phyloP scores from a whole-genome alignment of 768 basidiomycete genomes.

The Mycena floridula region DNA sequence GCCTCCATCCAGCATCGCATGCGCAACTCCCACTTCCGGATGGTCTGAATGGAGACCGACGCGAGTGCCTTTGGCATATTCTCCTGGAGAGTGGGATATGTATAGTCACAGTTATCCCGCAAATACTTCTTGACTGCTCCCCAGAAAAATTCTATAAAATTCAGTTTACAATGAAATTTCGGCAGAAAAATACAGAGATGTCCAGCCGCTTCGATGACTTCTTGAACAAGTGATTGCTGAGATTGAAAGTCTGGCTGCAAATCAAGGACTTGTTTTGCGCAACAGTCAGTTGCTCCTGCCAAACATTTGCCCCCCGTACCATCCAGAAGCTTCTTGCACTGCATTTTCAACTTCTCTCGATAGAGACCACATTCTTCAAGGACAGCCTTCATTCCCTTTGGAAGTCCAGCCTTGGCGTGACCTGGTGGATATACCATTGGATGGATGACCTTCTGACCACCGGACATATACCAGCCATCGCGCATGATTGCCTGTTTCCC shows the following conservation, averaged over 20 bases:
- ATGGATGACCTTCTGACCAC: slow-evolving; percentile 3
- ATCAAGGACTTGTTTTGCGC: slow-evolving; percentile 17
- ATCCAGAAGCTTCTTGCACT: no score
- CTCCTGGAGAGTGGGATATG: slow-evolving; percentile 11
- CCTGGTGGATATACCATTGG: slow-evolving; percentile 19
- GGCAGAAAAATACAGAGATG: slow-evolving; percentile 10
- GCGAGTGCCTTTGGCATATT: slow-evolving; percentile 13
- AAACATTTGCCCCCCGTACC: no score
- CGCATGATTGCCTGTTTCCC: slow-evolving; percentile 17
- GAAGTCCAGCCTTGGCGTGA: slow-evolving; percentile 15
- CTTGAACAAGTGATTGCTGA: slow-evolving; percentile 14
- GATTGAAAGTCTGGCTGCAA: slow-evolving; percentile 14
- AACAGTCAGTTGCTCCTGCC: slow-evolving; percentile 15
- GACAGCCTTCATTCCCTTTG: slow-evolving; percentile 27
- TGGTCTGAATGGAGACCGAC: slow-evolving; percentile 10
- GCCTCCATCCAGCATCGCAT: slow-evolving; percentile 10
- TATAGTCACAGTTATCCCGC: slow-evolving; percentile 18
- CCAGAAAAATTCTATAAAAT: slow-evolving; percentile 25
- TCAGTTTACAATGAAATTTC: slow-evolving; percentile 23
- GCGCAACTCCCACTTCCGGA: slow-evolving; percentile 15
- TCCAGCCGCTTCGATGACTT: slow-evolving; percentile 8
- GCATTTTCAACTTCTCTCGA: slow-evolving; percentile 6
- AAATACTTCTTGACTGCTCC: slow-evolving; percentile 19
- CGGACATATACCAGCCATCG: slow-evolving; percentile 13
- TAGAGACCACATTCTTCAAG: slow-evolving; percentile 20